These are phyloP conservation scores for Globisporangium carolinianum DNA, from an alignment of 352 stramenopile genomes.

Conservation along the genomic window DNA sequence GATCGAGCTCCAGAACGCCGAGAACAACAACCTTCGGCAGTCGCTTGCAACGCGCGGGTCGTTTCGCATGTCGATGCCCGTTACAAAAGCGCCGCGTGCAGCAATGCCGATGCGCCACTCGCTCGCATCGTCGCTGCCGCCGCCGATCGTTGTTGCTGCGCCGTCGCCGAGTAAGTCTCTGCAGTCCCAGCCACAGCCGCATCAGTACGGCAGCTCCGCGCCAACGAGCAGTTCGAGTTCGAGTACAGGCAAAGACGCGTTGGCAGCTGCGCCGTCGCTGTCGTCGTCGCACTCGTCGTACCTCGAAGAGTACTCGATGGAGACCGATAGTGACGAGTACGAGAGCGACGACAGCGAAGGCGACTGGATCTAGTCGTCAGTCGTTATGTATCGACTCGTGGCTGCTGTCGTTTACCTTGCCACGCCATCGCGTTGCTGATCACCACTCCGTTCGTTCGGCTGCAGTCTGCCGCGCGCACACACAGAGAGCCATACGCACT, in stretches of 20 bases:
- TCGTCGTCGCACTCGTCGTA: conserved; percentile 29
- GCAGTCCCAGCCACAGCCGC: conserved; percentile 9
- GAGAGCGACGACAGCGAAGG: conserved; percentile 65
- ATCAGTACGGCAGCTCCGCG: conserved; percentile 11
- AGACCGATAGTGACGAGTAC: conserved; percentile 38
- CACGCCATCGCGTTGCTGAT: too few species aligned
- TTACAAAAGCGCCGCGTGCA: conserved; percentile 13
- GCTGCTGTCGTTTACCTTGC: too few species aligned
- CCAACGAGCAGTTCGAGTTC: conserved; percentile 16
- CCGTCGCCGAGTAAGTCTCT: conserved; percentile 16
- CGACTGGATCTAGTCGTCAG: conserved; percentile 54
- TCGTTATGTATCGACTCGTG: too few species aligned
- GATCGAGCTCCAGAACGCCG: conserved; percentile 47
- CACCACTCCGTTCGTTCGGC: too few species aligned
- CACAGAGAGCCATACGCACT: too few species aligned
- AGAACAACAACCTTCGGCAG: conserved; percentile 56
- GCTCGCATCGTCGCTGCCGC: conserved; percentile 11
- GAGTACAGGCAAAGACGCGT: conserved; percentile 30
- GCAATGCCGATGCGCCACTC: conserved; percentile 44
- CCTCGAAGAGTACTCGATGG: conserved; percentile 29
- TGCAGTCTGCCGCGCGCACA: too few species aligned
- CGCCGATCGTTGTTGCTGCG: neutral
- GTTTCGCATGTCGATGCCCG: conserved; percentile 32
- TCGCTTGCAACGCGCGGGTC: conserved; percentile 32
- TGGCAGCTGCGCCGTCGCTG: conserved; percentile 22